Percentiles rank a stretch among this genome's conserved stretches.
phyloP scores from a whole-genome alignment of 176 grass and related monocot species.

The Elymus sibiricus region DNA sequence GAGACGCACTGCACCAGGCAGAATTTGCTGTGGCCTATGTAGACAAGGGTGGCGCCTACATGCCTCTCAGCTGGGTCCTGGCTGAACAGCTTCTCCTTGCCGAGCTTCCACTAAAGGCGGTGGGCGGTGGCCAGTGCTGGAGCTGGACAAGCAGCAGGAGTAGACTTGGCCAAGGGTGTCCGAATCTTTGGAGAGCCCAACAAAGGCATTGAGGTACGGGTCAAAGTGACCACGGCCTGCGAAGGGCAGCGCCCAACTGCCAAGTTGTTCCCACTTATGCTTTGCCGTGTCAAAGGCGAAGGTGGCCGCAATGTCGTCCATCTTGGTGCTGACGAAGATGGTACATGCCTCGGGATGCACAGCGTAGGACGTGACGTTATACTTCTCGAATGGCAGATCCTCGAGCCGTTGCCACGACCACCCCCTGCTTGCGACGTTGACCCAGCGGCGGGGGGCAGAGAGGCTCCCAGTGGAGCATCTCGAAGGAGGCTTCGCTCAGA shows the following conservation, averaged over 20 bases:
- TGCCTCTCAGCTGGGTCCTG: neutral
- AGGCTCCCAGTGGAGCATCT: neutral
- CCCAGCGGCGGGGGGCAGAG: neutral
- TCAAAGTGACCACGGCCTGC: neutral
- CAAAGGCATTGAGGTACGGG: neutral
- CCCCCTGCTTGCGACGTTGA: too few relatives aligned
- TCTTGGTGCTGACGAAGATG: neutral
- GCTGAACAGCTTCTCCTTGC: constrained; percentile 1
- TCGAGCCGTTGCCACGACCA: neutral
- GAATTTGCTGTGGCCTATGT: neutral
- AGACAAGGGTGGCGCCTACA: neutral
- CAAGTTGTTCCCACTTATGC: neutral
- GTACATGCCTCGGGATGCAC: neutral
- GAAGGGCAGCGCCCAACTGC: neutral
- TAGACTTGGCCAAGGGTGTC: neutral
- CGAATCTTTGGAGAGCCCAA: neutral
- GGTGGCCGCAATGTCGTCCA: neutral
- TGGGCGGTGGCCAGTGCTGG: too few relatives aligned
- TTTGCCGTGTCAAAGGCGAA: neutral
- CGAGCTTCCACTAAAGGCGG: neutral
- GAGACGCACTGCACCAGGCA: constrained; percentile 3
- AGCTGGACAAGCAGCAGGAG: neutral
- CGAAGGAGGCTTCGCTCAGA: neutral
- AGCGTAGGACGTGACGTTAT: neutral
- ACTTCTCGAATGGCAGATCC: neutral